Percentiles rank a stretch among this genome's conserved stretches.
These are phyloP conservation scores for Ormosia semicastrata DNA, from an alignment of 306 rosid genomes.

Conservation along the genomic window DNA sequence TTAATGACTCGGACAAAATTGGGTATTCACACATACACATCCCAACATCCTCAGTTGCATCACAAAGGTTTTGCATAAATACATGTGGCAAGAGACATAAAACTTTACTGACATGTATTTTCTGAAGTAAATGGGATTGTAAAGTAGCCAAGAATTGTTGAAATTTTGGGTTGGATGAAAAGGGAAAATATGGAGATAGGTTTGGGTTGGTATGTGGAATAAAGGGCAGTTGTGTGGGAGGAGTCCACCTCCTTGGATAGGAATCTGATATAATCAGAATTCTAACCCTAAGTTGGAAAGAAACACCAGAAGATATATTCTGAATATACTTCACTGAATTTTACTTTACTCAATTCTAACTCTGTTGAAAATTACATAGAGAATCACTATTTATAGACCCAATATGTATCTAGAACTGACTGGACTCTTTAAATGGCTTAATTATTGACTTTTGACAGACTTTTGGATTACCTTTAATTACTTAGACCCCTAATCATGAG, in stretches of 20 bases:
- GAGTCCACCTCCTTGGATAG: neutral
- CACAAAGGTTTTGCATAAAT: conserved; percentile 2
- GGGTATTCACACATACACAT: too few species aligned
- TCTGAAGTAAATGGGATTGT: conserved; percentile 4
- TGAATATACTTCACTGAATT: neutral
- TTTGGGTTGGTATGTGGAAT: neutral
- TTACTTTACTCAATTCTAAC: neutral
- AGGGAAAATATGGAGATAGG: neutral
- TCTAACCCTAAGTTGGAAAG: neutral
- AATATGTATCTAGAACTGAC: neutral
- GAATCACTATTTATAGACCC: neutral
- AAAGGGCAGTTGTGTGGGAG: neutral
- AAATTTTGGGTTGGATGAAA: neutral
- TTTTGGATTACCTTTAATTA: neutral
- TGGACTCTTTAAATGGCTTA: neutral
- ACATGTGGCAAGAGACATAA: conserved; percentile 1
- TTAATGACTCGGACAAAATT: too few species aligned
- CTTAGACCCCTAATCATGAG: neutral
- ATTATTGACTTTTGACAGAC: neutral
- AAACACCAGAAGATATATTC: neutral
- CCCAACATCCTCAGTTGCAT: conserved; percentile 12
- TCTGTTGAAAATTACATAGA: neutral
- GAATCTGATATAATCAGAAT: neutral
- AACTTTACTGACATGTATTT: neutral
- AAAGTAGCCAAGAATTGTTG: neutral